These are phyloP conservation scores for Suillus discolor DNA, from an alignment of 768 basidiomycete species.

Conservation along the genomic window DNA sequence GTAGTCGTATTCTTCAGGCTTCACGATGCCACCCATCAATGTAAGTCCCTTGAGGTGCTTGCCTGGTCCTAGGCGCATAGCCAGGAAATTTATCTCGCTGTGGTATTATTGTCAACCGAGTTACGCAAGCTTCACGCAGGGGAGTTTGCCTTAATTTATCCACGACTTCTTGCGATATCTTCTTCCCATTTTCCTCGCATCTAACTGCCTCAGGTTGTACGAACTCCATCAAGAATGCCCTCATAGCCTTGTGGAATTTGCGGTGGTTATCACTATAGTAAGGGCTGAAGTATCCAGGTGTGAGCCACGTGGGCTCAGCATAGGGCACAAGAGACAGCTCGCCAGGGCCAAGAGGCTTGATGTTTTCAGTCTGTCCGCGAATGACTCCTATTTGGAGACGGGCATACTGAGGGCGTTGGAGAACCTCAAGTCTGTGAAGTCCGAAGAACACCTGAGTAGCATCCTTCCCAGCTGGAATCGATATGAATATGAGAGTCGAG, in stretches of 20 bases:
- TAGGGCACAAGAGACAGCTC: constrained; percentile 80
- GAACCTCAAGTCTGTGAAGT: constrained; percentile 81
- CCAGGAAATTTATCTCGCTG: constrained; percentile 77
- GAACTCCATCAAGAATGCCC: constrained; percentile 76
- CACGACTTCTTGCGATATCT: constrained; percentile 81
- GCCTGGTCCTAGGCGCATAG: constrained; percentile 91
- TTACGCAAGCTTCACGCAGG: not conserved
- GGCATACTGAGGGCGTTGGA: constrained; percentile 70
- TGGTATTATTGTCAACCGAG: not conserved
- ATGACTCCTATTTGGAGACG: constrained; percentile 70
- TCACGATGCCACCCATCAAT: constrained; percentile 74
- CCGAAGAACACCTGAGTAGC: constrained; percentile 84
- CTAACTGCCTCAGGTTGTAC: constrained; percentile 72
- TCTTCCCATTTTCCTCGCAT: constrained; percentile 88
- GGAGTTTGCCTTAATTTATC: constrained; percentile 70
- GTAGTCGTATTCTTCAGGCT: constrained; percentile 88
- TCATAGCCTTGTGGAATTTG: constrained; percentile 72
- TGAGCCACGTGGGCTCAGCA: constrained; percentile 84
- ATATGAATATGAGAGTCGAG: not conserved
- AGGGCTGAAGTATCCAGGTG: constrained; percentile 64
- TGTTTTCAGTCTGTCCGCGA: constrained; percentile 54
- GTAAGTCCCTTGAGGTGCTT: constrained; percentile 81
- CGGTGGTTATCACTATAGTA: constrained; percentile 80
- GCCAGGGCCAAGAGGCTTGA: constrained; percentile 59
- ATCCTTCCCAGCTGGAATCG: constrained; percentile 60